A percentile compares a stretch with the other conserved stretches of the same genome.
phyloP scores from a whole-genome alignment of 2,329 filamentous ascomycete species.

The Fusarium incarnatum region DNA sequence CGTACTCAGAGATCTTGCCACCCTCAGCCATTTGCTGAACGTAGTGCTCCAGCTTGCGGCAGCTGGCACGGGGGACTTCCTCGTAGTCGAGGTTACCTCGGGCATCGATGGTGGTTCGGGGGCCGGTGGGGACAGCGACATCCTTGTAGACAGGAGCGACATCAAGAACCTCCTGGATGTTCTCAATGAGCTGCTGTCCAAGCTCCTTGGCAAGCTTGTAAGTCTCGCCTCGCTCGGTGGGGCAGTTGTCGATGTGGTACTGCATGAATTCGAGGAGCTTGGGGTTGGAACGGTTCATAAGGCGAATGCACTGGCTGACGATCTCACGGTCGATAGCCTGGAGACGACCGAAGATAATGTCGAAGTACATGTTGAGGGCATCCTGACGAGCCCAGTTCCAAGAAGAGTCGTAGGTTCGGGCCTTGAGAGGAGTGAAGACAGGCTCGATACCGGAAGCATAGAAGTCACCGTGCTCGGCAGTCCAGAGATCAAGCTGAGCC shows the following conservation, averaged over 20 bases:
- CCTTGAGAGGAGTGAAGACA: slow-evolving; percentile 92
- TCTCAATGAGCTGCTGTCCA: slow-evolving; percentile 92
- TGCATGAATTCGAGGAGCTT: slow-evolving; percentile 98
- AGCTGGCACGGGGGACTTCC: slow-evolving; percentile 86
- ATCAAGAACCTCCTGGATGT: slow-evolving; percentile 92
- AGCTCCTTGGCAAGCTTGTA: slow-evolving; percentile 98
- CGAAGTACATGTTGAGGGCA: slow-evolving; percentile 97
- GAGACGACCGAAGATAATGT: slow-evolving; percentile 96
- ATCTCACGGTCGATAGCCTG: slow-evolving; percentile 96
- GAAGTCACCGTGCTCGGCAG: slow-evolving; percentile 93
- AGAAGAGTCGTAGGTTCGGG: slow-evolving; percentile 95
- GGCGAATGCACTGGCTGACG: slow-evolving; percentile 96
- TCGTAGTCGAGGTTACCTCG: slow-evolving; percentile 93
- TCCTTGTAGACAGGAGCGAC: slow-evolving; percentile 94
- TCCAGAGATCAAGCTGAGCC: slow-evolving; percentile 94
- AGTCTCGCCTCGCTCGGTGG: slow-evolving; percentile 94
- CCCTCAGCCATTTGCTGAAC: slow-evolving; percentile 98
- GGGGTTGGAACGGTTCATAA: slow-evolving; percentile 99
- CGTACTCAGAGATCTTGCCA: slow-evolving; percentile 98
- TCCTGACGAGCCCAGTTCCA: slow-evolving; percentile 99
- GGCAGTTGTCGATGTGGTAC: slow-evolving; percentile 99
- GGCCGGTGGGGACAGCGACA: slow-evolving; percentile 90
- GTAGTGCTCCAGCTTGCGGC: slow-evolving; percentile 97
- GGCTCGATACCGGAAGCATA: slow-evolving; percentile 96
- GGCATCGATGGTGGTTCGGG: slow-evolving; percentile 90